These are phyloP conservation scores for Flaveria sonorensis DNA, from an alignment of 129 eudicot species.

Conservation along the genomic window DNA sequence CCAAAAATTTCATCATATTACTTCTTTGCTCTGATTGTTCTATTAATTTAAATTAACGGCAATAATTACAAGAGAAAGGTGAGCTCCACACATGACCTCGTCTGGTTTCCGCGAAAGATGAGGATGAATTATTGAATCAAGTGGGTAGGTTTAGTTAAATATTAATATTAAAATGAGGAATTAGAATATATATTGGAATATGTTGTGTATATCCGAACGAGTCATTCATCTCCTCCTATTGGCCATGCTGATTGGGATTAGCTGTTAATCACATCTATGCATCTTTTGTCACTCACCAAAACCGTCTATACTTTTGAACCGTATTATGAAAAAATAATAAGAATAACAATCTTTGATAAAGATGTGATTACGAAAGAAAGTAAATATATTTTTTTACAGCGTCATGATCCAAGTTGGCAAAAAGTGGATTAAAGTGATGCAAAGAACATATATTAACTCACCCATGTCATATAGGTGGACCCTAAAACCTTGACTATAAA, in stretches of 20 bases:
- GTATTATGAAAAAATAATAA: too few species aligned
- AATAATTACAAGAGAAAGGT: neutral
- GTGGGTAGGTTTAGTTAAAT: neutral
- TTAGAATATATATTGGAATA: slow-evolving; percentile 45
- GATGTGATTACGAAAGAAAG: neutral
- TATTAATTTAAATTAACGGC: too few species aligned
- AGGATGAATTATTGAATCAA: slow-evolving; percentile 1
- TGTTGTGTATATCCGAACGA: slow-evolving; percentile 37
- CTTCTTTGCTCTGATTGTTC: too few species aligned
- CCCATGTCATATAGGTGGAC: slow-evolving; percentile 31
- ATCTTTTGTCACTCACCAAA: neutral
- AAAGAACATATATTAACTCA: slow-evolving; percentile 22
- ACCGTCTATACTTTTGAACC: neutral
- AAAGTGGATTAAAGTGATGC: slow-evolving; percentile 34
- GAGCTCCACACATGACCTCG: slow-evolving; percentile 25
- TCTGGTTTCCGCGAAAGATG: slow-evolving; percentile 32
- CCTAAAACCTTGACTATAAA: slow-evolving; percentile 35
- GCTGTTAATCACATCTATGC: slow-evolving; percentile 20
- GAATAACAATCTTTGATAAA: neutral
- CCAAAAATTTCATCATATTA: too few species aligned
- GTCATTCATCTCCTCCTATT: slow-evolving; percentile 22
- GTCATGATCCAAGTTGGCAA: slow-evolving; percentile 32
- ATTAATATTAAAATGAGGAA: neutral
- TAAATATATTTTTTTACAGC: neutral
- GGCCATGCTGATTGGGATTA: slow-evolving; percentile 43